A percentile compares a stretch with the other conserved stretches of the same genome.
Evolutionary conservation across 2,329 filamentous ascomycete genomes (phyloP).

Genomic region (Talaromyces islandicus): DNA sequence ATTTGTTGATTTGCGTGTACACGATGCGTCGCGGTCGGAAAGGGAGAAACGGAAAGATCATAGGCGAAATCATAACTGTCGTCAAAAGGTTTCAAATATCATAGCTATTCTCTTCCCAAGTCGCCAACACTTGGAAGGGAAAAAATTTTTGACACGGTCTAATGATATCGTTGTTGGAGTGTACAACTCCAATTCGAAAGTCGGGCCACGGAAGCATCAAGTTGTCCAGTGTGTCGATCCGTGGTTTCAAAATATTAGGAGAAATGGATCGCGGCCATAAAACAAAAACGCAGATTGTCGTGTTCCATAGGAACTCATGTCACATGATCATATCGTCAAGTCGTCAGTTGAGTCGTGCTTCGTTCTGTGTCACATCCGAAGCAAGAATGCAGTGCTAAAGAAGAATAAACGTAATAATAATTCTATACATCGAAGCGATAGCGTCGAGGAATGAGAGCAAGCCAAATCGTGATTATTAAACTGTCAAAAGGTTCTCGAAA

Average conservation of each 20-base stretch:
- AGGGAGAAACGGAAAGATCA: constrained; percentile 3
- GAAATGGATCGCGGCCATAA: constrained; percentile 9
- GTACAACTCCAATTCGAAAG: constrained; percentile 2
- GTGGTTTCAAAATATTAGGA: constrained; percentile 1
- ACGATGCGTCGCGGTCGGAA: constrained; percentile 7
- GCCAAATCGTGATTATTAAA: not conserved
- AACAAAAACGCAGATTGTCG: constrained; percentile 13
- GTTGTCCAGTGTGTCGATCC: not conserved
- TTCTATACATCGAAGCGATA: constrained; percentile 10
- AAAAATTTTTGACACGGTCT: constrained; percentile 5
- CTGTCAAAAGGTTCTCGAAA: not conserved
- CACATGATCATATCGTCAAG: constrained; percentile 24
- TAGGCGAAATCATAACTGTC: constrained; percentile 8
- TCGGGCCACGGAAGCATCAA: not conserved
- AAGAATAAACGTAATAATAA: constrained; percentile 1
- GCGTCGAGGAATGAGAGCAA: not conserved
- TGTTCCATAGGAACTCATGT: constrained; percentile 12
- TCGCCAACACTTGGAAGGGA: not conserved
- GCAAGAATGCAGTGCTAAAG: constrained; percentile 7
- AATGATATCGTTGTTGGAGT: constrained; percentile 1
- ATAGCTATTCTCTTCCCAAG: not conserved
- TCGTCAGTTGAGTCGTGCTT: constrained; percentile 20
- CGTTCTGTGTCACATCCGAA: constrained; percentile 12
- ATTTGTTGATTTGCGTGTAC: not conserved
- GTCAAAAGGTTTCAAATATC: constrained; percentile 7